Evolutionary conservation across 352 stramenopile species (phyloP).

Genomic region (Aphanomyces cochlioides): DNA sequence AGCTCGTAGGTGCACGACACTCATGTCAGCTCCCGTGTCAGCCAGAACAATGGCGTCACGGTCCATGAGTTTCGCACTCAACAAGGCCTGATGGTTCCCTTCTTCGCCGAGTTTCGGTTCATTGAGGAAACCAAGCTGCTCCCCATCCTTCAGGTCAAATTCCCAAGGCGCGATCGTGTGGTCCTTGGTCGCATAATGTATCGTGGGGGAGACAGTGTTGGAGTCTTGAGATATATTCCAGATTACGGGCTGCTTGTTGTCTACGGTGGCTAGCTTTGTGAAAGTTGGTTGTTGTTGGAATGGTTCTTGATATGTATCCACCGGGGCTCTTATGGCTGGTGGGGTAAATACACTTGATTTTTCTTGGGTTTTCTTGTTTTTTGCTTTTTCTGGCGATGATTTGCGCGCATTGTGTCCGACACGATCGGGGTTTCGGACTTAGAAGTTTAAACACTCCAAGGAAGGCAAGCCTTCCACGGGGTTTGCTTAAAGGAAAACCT

Average conservation of each 20-base stretch:
- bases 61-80: background rate
- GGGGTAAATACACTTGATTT: background rate
- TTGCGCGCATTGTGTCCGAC: background rate
- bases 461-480: background rate
- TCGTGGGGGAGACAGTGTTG: background rate
- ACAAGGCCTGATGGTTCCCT: background rate
- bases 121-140: background rate
- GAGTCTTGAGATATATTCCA: background rate
- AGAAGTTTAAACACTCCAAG: slow-evolving; percentile 5
- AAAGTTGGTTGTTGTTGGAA: background rate
- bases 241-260: background rate
- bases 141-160: background rate
- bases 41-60: background rate
- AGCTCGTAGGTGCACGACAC: background rate
- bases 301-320: background rate
- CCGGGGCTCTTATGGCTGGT: background rate
- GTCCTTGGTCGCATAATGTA: background rate
- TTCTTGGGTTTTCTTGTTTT: background rate
- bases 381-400: background rate
- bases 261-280: background rate
- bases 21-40: background rate
- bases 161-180: background rate
- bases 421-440: background rate
- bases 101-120: background rate
- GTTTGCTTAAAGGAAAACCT: background rate